Evolutionary conservation across 768 basidiomycete genomes (phyloP).

Genomic region (Rhodotorula toruloides): DNA sequence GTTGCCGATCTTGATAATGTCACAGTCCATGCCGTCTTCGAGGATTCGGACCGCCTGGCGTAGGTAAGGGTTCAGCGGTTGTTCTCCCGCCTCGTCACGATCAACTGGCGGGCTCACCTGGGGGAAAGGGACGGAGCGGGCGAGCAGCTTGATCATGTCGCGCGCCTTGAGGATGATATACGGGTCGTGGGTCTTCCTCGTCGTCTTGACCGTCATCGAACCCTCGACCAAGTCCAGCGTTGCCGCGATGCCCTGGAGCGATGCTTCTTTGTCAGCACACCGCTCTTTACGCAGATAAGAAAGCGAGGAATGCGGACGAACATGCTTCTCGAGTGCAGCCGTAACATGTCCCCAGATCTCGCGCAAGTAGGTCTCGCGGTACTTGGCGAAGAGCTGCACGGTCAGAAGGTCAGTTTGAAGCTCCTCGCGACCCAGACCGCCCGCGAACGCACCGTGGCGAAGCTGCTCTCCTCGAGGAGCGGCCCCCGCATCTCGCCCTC

Average conservation of each 20-base stretch:
- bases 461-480: constrained; percentile 93
- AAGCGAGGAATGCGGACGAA: constrained; percentile 45
- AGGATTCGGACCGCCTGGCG: constrained; percentile 79
- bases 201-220: constrained; percentile 94
- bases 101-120: constrained; percentile 28
- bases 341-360: constrained; percentile 94
- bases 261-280: neutral
- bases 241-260: constrained; percentile 70
- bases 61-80: neutral
- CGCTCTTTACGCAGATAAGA: neutral
- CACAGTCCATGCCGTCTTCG: constrained; percentile 82
- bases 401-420: neutral
- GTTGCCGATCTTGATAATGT: constrained; percentile 97
- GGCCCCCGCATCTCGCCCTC: constrained; percentile 65
- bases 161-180: constrained; percentile 93
- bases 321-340: constrained; percentile 71
- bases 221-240: constrained; percentile 92
- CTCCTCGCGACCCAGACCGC: neutral
- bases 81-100: neutral
- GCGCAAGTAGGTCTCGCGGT: constrained; percentile 90
- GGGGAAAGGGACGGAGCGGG: constrained; percentile 74
- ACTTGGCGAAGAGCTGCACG: constrained; percentile 77
- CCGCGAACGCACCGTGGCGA: constrained; percentile 62
- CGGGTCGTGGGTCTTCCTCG: constrained; percentile 93
- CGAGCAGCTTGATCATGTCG: constrained; percentile 89